Conservation (phyloP, 208 protist genomes). For the Herpetomonas tarakana region DNA sequence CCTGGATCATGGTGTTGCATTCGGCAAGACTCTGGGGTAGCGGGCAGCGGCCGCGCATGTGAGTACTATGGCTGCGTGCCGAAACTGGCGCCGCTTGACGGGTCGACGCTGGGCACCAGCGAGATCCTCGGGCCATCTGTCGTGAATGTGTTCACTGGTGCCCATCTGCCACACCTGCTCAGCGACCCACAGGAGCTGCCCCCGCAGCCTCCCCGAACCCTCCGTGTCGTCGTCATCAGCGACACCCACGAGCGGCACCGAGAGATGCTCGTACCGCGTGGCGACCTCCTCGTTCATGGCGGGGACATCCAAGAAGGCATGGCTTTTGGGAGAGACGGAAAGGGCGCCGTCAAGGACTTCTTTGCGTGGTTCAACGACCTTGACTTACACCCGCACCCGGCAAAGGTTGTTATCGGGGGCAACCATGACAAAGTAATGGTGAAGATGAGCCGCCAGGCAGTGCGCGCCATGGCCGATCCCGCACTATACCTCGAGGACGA, state of each 20-base stretch:
- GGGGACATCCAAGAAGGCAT: slow-evolving; percentile 62
- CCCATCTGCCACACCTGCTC: slow-evolving; percentile 1
- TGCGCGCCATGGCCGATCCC: slow-evolving; percentile 32
- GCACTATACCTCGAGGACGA: slow-evolving; percentile 59
- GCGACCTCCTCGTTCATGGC: slow-evolving; percentile 68
- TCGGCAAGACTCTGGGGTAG: no score
- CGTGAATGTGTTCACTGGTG: slow-evolving; percentile 1
- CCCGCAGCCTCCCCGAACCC: slow-evolving; percentile 17
- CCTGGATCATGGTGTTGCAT: no score
- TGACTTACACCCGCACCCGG: slow-evolving; percentile 53
- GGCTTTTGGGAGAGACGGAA: slow-evolving; percentile 11
- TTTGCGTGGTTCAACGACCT: slow-evolving; percentile 46
- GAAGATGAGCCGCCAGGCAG: slow-evolving; percentile 16
- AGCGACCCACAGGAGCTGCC: slow-evolving; percentile 17
- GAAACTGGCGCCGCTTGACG: slow-evolving; percentile 12
- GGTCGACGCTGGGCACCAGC: not conserved
- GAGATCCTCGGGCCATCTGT: not conserved
- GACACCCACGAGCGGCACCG: slow-evolving; percentile 68
- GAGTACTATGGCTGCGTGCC: slow-evolving; percentile 47
- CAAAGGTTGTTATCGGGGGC: slow-evolving; percentile 84
- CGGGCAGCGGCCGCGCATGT: slow-evolving; percentile 20
- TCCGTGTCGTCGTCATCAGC: slow-evolving; percentile 67
- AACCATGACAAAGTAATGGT: slow-evolving; percentile 72
- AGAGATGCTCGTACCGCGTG: slow-evolving; percentile 40
- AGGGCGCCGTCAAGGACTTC: slow-evolving; percentile 43